Percentiles rank a stretch among this genome's conserved stretches.
Evolutionary conservation across 129 eudicot genomes (phyloP).

Genomic region (Calendula officinalis): DNA sequence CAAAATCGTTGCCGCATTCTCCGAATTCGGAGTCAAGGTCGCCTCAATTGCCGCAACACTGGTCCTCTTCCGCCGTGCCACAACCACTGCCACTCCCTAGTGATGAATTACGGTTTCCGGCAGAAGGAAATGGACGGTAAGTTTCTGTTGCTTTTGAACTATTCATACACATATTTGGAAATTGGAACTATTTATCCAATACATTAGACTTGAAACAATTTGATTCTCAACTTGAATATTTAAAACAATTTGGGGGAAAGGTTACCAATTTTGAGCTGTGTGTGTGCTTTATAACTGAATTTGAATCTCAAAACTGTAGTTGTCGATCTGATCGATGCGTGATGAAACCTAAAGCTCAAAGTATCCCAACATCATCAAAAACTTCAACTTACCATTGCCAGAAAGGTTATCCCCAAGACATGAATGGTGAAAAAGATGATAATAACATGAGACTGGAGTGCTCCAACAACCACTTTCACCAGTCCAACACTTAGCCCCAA

Average conservation of each 20-base stretch:
- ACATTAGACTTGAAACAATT: not conserved
- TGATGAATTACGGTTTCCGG: slow-evolving; percentile 39
- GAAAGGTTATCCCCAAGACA: slow-evolving; percentile 36
- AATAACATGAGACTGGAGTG: slow-evolving; percentile 59
- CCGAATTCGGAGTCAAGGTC: slow-evolving; percentile 34
- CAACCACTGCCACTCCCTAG: slow-evolving; percentile 74
- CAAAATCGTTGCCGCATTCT: slow-evolving; percentile 56
- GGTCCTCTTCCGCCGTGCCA: slow-evolving; percentile 72
- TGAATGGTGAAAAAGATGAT: slow-evolving; percentile 32
- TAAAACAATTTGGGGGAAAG: too few species aligned
- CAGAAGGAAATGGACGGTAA: slow-evolving; percentile 29
- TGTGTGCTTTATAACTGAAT: not conserved
- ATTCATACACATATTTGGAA: too few species aligned
- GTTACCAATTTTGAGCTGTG: too few species aligned
- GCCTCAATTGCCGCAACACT: slow-evolving; percentile 34
- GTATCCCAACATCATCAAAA: slow-evolving; percentile 32
- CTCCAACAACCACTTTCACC: slow-evolving; percentile 61
- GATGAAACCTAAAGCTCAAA: slow-evolving; percentile 31
- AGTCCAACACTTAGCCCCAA: slow-evolving; percentile 83
- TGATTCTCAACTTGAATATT: not conserved
- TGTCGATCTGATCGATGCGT: slow-evolving; percentile 25
- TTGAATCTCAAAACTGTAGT: slow-evolving; percentile 24
- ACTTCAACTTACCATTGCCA: slow-evolving; percentile 55
- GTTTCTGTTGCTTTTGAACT: not conserved
- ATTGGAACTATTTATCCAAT: too few species aligned